phyloP scores from a whole-genome alignment of 2,329 filamentous ascomycete genomes.

The Albophoma yamanashiensis region DNA sequence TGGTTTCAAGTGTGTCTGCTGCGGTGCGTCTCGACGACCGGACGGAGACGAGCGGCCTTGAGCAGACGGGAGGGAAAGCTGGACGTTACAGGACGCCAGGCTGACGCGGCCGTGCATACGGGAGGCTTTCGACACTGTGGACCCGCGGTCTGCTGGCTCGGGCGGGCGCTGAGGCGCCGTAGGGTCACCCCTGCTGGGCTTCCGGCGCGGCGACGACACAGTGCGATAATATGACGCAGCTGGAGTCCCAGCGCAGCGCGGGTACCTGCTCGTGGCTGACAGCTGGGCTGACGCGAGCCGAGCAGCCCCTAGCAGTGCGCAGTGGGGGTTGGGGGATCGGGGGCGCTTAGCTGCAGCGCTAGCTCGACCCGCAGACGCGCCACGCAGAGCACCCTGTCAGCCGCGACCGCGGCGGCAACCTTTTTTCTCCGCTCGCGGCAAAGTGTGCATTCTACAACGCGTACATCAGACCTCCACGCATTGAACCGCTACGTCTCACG shows the following conservation, averaged over 20 bases:
- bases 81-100: neutral
- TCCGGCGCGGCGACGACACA: neutral
- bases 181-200: no score
- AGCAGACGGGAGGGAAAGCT: neutral
- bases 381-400: neutral
- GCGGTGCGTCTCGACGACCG: neutral
- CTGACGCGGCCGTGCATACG: neutral
- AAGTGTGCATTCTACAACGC: neutral
- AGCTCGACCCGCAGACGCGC: neutral
- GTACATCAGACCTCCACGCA: neutral
- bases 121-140: neutral
- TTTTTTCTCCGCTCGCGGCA: neutral
- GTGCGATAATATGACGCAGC: neutral
- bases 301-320: neutral
- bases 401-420: neutral
- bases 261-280: neutral
- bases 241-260: neutral
- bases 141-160: neutral
- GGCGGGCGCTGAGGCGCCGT: neutral
- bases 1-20: constrained; percentile 1
- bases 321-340: neutral
- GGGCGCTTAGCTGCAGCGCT: neutral
- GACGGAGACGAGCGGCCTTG: neutral
- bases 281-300: neutral
- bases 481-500: neutral